Percentiles rank a stretch among this genome's conserved stretches.
These are phyloP conservation scores for Rusavskia elegans DNA, from an alignment of 495 filamentous ascomycete species.

Conservation along the genomic window DNA sequence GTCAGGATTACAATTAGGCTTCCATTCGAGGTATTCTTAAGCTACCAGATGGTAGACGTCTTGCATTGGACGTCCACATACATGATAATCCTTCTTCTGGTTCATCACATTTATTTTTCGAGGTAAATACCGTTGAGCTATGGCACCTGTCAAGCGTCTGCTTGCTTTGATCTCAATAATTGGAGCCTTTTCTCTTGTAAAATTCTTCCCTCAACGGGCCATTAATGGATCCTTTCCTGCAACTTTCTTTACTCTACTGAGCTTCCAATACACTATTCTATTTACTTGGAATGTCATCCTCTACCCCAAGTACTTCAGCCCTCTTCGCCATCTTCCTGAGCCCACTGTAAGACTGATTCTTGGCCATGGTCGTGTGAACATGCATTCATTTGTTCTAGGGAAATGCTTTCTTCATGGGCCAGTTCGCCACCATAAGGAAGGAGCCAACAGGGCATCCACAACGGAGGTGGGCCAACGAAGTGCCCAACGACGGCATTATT, in stretches of 20 bases:
- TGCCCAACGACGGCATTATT: conserved; percentile 83
- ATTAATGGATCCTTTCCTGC: neutral
- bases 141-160: neutral
- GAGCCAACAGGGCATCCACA: conserved; percentile 44
- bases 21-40: too few relatives aligned
- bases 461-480: conserved; percentile 50
- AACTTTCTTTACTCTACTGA: neutral
- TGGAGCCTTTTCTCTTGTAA: neutral
- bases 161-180: neutral
- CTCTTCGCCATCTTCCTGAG: conserved; percentile 46
- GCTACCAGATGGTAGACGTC: too few relatives aligned
- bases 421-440: conserved; percentile 36
- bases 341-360: conserved; percentile 27
- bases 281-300: conserved; percentile 37
- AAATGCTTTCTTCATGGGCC: conserved; percentile 24
- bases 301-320: conserved; percentile 61
- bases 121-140: neutral
- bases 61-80: too few relatives aligned
- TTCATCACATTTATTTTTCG: too few relatives aligned
- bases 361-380: too few relatives aligned
- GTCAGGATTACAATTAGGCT: too few relatives aligned
- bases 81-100: too few relatives aligned
- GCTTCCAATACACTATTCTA: neutral
- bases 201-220: neutral
- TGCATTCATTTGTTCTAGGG: conserved; percentile 1